These are phyloP conservation scores for Lachnellula subtilissima DNA, from an alignment of 2,329 filamentous ascomycete species.

Conservation along the genomic window DNA sequence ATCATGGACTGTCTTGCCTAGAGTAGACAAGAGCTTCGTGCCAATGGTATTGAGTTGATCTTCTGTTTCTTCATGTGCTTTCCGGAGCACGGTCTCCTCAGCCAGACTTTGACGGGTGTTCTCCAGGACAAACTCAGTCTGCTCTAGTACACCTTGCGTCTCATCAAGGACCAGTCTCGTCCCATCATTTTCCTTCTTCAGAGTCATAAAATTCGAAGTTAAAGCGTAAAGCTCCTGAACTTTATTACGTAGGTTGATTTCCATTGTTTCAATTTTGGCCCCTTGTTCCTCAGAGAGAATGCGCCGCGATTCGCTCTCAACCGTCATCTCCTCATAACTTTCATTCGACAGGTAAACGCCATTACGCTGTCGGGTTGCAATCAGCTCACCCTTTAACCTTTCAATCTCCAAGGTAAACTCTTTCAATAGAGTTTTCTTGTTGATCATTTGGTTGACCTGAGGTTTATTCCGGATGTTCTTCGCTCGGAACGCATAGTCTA, in stretches of 20 bases:
- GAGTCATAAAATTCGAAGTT: constrained; percentile 77
- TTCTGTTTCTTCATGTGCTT: constrained; percentile 84
- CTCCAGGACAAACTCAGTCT: constrained; percentile 78
- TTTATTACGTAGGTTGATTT: constrained; percentile 85
- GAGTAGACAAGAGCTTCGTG: constrained; percentile 68
- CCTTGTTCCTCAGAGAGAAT: constrained; percentile 90
- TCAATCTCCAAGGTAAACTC: constrained; percentile 94
- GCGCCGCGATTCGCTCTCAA: constrained; percentile 84
- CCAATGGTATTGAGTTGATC: constrained; percentile 69
- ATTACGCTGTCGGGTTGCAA: constrained; percentile 87
- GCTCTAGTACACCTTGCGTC: constrained; percentile 75
- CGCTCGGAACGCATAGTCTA: constrained; percentile 95
- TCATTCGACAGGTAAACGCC: constrained; percentile 91
- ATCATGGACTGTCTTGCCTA: constrained; percentile 73
- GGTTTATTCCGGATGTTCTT: constrained; percentile 99
- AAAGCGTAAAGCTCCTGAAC: constrained; percentile 86
- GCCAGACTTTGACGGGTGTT: constrained; percentile 71
- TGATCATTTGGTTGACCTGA: constrained; percentile 85
- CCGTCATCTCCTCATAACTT: constrained; percentile 83
- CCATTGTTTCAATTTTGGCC: constrained; percentile 88
- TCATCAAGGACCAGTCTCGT: constrained; percentile 68
- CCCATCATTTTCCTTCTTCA: constrained; percentile 86
- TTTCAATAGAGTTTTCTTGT: constrained; percentile 84
- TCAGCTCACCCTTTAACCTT: constrained; percentile 87
- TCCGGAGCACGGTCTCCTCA: constrained; percentile 74